phyloP scores from a whole-genome alignment of 2,329 filamentous ascomycete species.

The Juglanconis oblonga region DNA sequence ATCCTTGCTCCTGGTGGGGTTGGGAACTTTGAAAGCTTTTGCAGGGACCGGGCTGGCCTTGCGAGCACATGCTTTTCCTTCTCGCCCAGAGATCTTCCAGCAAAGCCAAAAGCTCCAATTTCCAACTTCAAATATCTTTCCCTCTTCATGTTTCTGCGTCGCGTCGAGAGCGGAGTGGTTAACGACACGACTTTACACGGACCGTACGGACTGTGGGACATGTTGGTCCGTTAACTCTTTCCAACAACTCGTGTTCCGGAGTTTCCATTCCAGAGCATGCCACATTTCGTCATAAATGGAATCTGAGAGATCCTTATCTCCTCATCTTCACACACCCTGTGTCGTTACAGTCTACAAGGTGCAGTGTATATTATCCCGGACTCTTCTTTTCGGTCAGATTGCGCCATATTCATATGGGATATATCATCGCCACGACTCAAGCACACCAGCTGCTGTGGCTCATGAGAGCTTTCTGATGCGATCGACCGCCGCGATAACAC shows the following conservation, averaged over 20 bases:
- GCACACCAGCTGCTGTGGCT: constrained; percentile 3
- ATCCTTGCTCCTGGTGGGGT: constrained; percentile 5
- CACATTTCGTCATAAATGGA: too few species aligned
- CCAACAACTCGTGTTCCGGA: too few species aligned
- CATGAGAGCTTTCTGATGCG: background rate
- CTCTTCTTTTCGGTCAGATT: background rate
- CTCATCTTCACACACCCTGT: too few species aligned
- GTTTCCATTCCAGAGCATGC: too few species aligned
- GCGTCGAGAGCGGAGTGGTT: background rate
- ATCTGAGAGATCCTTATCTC: too few species aligned
- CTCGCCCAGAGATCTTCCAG: constrained; percentile 2
- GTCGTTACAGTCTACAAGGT: too few species aligned
- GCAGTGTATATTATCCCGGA: background rate
- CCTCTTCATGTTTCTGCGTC: background rate
- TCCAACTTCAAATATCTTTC: background rate
- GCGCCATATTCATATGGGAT: constrained; percentile 4
- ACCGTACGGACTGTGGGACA: too few species aligned
- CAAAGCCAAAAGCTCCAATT: background rate
- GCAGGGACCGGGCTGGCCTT: constrained; percentile 3
- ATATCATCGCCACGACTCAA: constrained; percentile 1
- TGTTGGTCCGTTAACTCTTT: too few species aligned
- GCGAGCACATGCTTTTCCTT: constrained; percentile 12
- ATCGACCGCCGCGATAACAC: constrained; percentile 1
- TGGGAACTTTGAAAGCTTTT: constrained; percentile 6
- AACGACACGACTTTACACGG: too few species aligned